Evolutionary conservation across 1,139 yeast genomes (phyloP), one percentile per base, ranked within the genome.

Genomic region (Candida sanyaensis): DNA sequence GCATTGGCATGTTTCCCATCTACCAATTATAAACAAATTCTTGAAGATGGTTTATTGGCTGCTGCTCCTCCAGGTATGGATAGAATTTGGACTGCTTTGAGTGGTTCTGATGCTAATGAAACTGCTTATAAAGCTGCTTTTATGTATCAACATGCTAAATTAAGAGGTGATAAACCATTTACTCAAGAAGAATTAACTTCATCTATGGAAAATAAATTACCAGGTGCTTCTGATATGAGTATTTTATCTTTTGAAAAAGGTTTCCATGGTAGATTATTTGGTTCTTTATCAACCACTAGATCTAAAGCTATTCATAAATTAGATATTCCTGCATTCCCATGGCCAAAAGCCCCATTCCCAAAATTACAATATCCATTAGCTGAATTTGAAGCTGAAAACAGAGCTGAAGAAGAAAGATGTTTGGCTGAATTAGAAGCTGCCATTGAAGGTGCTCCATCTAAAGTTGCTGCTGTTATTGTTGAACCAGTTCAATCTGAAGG

Each of bases 291-390:
- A 2, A 80, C 86, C 37, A 86, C 91, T 24, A 77, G 89, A 59
- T 84, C 90, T 41, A 86, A 86, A 65, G 88, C 90, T 26, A 77
- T 86, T 53, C 92, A 86, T 66, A 86, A 85, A 65, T 63, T 86
- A 58, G 92, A 85, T 60, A 81, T 85, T 54, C 92, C 92, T 43
- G 86, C 90, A 1, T 85, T 86, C 65, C 73, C 81, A 55, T 86
- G 91, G 91, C 92, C 92, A 53, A 81, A 76, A 61, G 86, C 90
- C 28, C 88, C 87, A 45, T 86, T 82, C 67, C 92, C 92, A 47
- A 52, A 66, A 45, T 78, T 84, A 63, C 73, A 81, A 59, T 85
- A 84, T 64, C 92, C 92, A 47, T 72, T 85, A 61, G 77, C 73
- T 34, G 79, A 80, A 36, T 67, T 73, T 59, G 77, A 61, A 41